These are phyloP conservation scores for Ustilaginoidea virens DNA, from an alignment of 2,329 filamentous ascomycete species.

Conservation along the genomic window DNA sequence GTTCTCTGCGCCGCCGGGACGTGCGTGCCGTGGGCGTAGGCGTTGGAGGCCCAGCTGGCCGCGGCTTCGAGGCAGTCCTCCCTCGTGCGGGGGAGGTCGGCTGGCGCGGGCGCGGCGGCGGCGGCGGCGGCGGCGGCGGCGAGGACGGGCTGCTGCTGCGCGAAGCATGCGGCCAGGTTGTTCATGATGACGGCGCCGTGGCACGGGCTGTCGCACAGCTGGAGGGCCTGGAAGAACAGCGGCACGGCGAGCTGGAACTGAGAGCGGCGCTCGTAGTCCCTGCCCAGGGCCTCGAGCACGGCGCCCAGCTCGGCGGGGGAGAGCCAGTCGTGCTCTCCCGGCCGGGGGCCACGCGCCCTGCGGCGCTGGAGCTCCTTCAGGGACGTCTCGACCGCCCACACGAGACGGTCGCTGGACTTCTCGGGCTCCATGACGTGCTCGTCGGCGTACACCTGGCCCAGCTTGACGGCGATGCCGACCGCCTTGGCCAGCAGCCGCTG, in stretches of 20 bases:
- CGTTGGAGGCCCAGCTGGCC: constrained; percentile 64
- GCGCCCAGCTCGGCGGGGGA: constrained; percentile 57
- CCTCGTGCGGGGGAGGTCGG: constrained; percentile 28
- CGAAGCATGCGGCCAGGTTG: constrained; percentile 60
- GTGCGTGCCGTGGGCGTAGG: constrained; percentile 48
- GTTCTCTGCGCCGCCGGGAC: constrained; percentile 53
- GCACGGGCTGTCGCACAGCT: constrained; percentile 50
- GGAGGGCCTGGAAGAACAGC: constrained; percentile 71
- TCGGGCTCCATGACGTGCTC: constrained; percentile 61
- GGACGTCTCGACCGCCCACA: constrained; percentile 69
- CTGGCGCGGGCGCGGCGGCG: constrained; percentile 11
- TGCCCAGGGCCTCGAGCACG: constrained; percentile 58
- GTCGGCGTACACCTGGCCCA: constrained; percentile 69
- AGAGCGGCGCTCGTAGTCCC: constrained; percentile 58
- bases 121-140: constrained; percentile 14
- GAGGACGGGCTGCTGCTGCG: constrained; percentile 41
- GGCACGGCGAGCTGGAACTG: constrained; percentile 73
- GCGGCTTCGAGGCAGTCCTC: constrained; percentile 53
- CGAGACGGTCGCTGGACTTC: constrained; percentile 54
- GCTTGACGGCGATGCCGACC: constrained; percentile 64
- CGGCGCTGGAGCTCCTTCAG: constrained; percentile 60
- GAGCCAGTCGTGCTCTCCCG: constrained; percentile 58
- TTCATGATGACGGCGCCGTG: constrained; percentile 79
- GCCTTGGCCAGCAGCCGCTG: constrained; percentile 57
- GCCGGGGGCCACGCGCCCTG: constrained; percentile 48